Base-by-base conservation (phyloP, 78 protist species). In the Isochrysis galbana region DNA sequence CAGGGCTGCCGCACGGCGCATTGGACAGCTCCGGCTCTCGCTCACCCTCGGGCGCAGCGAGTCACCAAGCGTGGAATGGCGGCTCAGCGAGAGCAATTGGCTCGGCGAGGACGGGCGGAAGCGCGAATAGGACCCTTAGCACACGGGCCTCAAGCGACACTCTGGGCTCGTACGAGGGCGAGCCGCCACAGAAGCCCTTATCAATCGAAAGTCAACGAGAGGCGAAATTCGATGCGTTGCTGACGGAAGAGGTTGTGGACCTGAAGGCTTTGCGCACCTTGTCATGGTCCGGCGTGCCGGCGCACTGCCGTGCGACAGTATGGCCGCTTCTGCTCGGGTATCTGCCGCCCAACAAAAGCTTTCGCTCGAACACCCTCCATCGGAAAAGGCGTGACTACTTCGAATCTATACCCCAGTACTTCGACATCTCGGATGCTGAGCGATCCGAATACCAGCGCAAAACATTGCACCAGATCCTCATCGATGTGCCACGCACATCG, bases 401-500 rank as follows among this genome's bases (percentile, higher is more conserved):
- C 48, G 72, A 32, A 34, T 3, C 39, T 7, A 19, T 83, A 19
- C 72, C 54, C 25, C 69, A 46, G 69, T 47, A 47, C 39, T 47
- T 47, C 45, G 45, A 32, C 23, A 67, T 46, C n/a, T 0, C 10
- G 36, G 89, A 47, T 41, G 1, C 89, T 10, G 69, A 46, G 38
- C 67, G 48, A 32, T 11, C 82, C 1, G 61, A 61, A 1, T 25
- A 61, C 32, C 36, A 32, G 21, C 7, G 5, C n/a, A 4, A 3
- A 5, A 32, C 4, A 0, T n/a, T 36, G 4, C 80, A 55, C 5
- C 97, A 97, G 95, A 98, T 98, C 41, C 95, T 87, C 41, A 94
- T 97, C 70, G 99, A 98, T 44, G 97, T 98, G 34, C 98, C 98
- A 19, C 92, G 98, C 46, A 98, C 98, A 0, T 55, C 54, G n/a